Percentiles rank a stretch among this genome's conserved stretches.
Conservation (phyloP, 495 filamentous ascomycete species). For the Tuber indicum region DNA sequence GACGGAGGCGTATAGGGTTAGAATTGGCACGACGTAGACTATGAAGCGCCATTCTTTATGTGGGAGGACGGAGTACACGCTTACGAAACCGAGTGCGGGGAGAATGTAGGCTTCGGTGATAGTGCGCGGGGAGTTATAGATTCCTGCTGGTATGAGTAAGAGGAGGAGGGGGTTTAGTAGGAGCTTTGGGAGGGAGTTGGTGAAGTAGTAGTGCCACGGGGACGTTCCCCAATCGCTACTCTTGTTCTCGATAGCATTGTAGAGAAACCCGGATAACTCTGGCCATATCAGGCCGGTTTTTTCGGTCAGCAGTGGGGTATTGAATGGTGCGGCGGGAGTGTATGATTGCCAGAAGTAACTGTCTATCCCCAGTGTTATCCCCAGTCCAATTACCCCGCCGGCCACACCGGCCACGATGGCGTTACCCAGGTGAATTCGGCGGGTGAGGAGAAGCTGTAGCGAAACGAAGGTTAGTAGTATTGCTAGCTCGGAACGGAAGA, state of each 20-base stretch:
- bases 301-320: conserved; percentile 35
- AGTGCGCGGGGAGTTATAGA: conserved; percentile 49
- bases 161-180: conserved; percentile 68
- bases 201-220: conserved; percentile 78
- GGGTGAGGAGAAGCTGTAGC: conserved; percentile 52
- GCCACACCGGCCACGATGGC: conserved; percentile 63
- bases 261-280: conserved; percentile 81
- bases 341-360: conserved; percentile 80
- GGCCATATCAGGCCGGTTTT: conserved; percentile 68
- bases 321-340: conserved; percentile 36
- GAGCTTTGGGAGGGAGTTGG: conserved; percentile 71
- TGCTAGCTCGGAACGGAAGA: conserved; percentile 87
- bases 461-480: conserved; percentile 62
- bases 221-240: conserved; percentile 81
- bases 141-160: conserved; percentile 52
- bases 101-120: conserved; percentile 54
- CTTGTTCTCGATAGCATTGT: conserved; percentile 74
- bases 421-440: conserved; percentile 52
- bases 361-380: conserved; percentile 66
- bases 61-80: conserved; percentile 73
- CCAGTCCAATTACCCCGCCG: conserved; percentile 57
- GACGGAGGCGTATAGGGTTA: conserved; percentile 71
- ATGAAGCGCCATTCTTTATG: conserved; percentile 98
- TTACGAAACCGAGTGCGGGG: conserved; percentile 65
- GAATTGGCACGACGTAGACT: conserved; percentile 71